Percentiles rank a stretch among this genome's conserved stretches.
Conservation (phyloP, 2,329 filamentous ascomycete genomes). For the Sporothrix brunneoviolacea region DNA sequence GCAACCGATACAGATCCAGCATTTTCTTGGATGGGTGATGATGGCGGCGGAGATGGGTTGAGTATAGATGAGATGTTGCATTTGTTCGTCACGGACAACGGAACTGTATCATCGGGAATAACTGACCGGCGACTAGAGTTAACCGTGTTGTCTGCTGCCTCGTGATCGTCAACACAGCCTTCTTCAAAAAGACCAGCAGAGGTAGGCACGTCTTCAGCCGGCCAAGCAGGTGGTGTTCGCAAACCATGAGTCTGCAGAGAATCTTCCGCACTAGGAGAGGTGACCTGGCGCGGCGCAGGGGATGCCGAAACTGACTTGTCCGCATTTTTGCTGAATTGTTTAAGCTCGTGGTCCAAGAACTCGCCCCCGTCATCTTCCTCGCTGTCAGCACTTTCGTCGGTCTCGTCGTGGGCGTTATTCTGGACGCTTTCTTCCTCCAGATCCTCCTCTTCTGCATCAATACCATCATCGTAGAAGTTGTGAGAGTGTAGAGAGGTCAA, state of each 20-base stretch:
- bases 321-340: background rate
- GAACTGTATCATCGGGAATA: no score
- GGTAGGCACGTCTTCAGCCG: background rate
- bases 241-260: background rate
- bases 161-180: background rate
- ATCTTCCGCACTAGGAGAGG: background rate
- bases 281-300: background rate
- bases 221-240: background rate
- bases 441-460: background rate
- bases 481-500: no score
- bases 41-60: conserved; percentile 14
- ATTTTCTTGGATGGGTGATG: no score
- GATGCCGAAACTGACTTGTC: background rate
- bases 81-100: conserved; percentile 1
- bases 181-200: background rate
- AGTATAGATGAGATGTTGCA: conserved; percentile 18
- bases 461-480: background rate
- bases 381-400: background rate
- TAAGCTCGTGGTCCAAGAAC: conserved; percentile 1
- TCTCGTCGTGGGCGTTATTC: background rate
- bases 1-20: no score
- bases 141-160: background rate
- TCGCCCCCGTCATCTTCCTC: background rate
- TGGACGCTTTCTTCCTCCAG: background rate
- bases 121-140: background rate